A percentile compares a stretch with the other conserved stretches of the same genome.
These are phyloP conservation scores for Aspergillus spinulosporus DNA, from an alignment of 2,329 filamentous ascomycete genomes.

Conservation along the genomic window DNA sequence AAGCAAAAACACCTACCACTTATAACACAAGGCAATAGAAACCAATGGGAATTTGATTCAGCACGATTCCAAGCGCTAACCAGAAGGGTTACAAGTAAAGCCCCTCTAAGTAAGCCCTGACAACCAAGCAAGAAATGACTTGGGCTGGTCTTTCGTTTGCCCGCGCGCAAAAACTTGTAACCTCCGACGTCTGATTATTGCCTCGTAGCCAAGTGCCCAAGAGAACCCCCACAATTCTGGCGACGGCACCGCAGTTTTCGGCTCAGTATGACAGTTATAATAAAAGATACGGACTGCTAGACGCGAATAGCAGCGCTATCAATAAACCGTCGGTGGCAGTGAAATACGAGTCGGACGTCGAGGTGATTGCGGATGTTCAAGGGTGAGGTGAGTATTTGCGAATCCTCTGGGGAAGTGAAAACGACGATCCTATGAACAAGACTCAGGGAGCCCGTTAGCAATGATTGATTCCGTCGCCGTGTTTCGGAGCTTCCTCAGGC, in stretches of 20 bases:
- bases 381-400: not conserved
- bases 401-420: not conserved
- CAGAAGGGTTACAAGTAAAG: not conserved
- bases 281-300: not conserved
- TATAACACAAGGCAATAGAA: not conserved
- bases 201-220: no score
- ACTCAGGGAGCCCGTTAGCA: not conserved
- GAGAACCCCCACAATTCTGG: not conserved
- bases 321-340: not conserved
- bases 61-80: not conserved
- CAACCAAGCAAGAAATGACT: not conserved
- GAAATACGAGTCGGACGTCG: not conserved
- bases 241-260: not conserved
- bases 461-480: not conserved
- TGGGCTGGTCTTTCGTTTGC: not conserved
- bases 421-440: not conserved
- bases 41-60: not conserved
- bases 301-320: not conserved
- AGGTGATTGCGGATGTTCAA: not conserved
- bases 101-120: not conserved
- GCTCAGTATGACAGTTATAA: not conserved
- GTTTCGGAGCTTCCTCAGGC: not conserved
- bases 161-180: not conserved
- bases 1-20: slow-evolving; percentile 14
- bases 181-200: not conserved